Base-by-base conservation (phyloP, 768 basidiomycete genomes). In the Auricularia heimuer region DNA sequence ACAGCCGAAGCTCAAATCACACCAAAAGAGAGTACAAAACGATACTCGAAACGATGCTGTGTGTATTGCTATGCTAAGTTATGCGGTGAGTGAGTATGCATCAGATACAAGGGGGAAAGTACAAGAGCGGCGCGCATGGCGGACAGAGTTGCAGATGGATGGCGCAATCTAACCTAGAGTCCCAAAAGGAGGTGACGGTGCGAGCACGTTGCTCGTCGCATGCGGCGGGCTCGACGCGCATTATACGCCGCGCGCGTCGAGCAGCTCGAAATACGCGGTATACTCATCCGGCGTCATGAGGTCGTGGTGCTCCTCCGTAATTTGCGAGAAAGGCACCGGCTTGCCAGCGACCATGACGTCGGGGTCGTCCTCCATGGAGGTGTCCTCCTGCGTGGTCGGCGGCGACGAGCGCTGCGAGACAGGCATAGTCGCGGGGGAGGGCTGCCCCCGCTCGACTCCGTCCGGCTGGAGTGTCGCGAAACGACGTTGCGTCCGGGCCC, bases 281-380 rank as follows among this genome's bases (percentile, higher is more conserved):
- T 96, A 96, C 75, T 97, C 94, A 64, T 95, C 94, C 1, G 91
- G 87, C 3, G 91, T 92, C 94, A 97, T 97, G 69, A 87, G 72
- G 60, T 94, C 94, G 70, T 94, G 89, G 72, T 95, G 89, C 68
- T 94, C 95, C 70, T 97, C 94, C 2, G 91, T 95, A 54, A 98
- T 85, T 67, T 87, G 80, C 3, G 87, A 90, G 70, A 90, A 88
- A 6, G 84, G 81, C 69, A 90, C 85, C 21, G 85, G 80, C 47
- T 80, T 76, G 14, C 94, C 93, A 24, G 29, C 34, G 56, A 60
- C 34, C 7, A 33, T 4, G 56, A 60, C 56, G 34, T 60, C 29
- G 8, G 56, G 56, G 14, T 35, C 56, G 56, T 29, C 56, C 10
- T n/a, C 24, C 56, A 29, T 14, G 11, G 12, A 29, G 29, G 29